Evolutionary conservation across 2,329 filamentous ascomycete species (phyloP).

Genomic region (Tolypocladium paradoxum): DNA sequence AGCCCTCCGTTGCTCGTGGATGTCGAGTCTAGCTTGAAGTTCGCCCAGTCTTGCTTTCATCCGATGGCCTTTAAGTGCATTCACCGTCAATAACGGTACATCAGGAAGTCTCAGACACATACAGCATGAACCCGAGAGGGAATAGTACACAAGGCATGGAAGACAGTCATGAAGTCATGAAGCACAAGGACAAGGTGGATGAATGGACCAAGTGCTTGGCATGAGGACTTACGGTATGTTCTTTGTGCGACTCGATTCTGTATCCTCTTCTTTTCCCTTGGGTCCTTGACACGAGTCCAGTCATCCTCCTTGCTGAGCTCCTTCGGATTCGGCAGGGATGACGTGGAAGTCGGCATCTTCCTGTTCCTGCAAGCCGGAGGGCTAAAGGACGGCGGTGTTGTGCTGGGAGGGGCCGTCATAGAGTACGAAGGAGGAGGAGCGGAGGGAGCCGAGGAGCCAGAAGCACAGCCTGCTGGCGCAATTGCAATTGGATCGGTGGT

Average conservation of each 20-base stretch:
- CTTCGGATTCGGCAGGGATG: not conserved
- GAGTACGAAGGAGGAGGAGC: not conserved
- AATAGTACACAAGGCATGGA: not conserved
- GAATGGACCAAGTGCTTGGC: not conserved
- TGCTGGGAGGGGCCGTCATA: not conserved
- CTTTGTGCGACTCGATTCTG: constrained; percentile 20
- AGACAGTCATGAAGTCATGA: not conserved
- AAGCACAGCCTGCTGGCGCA: not conserved
- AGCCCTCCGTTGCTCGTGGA: constrained; percentile 11
- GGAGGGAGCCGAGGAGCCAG: not conserved
- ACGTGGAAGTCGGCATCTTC: not conserved
- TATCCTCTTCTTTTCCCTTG: constrained; percentile 20
- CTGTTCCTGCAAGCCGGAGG: not conserved
- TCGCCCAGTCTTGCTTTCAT: constrained; percentile 20
- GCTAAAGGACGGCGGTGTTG: not conserved
- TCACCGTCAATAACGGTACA: not conserved
- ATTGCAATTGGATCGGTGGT: not conserved
- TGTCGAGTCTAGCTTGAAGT: constrained; percentile 18
- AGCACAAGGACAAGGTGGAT: not conserved
- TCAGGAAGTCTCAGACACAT: not conserved
- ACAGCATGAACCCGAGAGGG: not conserved
- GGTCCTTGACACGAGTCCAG: constrained; percentile 17
- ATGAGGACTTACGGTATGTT: constrained; percentile 17
- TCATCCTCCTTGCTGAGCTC: constrained; percentile 14
- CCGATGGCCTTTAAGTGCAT: constrained; percentile 14